Base-by-base conservation (phyloP, 2,329 filamentous ascomycete genomes). In the Pseudopyrenochaeta lycopersici region DNA sequence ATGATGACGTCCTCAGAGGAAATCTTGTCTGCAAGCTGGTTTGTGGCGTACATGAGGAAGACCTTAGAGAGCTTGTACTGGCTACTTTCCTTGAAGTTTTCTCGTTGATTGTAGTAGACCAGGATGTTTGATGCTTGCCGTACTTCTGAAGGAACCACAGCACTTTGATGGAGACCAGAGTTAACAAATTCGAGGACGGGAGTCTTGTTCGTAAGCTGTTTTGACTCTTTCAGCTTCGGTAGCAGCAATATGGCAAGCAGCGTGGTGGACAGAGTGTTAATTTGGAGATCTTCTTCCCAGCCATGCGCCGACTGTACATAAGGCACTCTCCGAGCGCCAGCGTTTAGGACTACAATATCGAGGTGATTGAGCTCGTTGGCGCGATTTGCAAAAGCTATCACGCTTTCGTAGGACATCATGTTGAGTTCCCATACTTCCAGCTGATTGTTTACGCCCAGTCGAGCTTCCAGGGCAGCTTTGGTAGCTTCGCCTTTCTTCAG, bases 261-360 rank as follows among this genome's bases (percentile, higher is more conserved):
- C 6, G 80, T 76, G 1, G 84, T 88, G 2, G 84, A 84, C 1
- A 88, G 71, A 1, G 81, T 77, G 63, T 88, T 87, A 58, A 86
- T 81, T 65, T 88, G 84, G 10, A 88, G 58, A 1, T 78, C 81
- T 45, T 71, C 65, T 60, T 80, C 77, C 71, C 72, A 78, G 15
- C 76, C 76, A 57, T 75, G 63, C 14, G 30, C 39, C 1, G 68
- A 68, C 21, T 62, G 45, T 6, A 56, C 46, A 43, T 67, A 77
- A 2, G 55, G 46, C 11, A 50, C 48, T 32, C 63, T 61, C 18
- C 64, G 58, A 11, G 72, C 49, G 4, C 76, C 78, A n/a, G 77
- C 77, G 49, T 80, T 80, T 18, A 79, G 49, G 5, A 78, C 58
- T 4, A 62, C 75, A 32, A 78, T 65, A 44, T 78, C 75, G 14